Base-by-base conservation (phyloP, 306 rosid genomes). In the Medicago ruthenica region DNA sequence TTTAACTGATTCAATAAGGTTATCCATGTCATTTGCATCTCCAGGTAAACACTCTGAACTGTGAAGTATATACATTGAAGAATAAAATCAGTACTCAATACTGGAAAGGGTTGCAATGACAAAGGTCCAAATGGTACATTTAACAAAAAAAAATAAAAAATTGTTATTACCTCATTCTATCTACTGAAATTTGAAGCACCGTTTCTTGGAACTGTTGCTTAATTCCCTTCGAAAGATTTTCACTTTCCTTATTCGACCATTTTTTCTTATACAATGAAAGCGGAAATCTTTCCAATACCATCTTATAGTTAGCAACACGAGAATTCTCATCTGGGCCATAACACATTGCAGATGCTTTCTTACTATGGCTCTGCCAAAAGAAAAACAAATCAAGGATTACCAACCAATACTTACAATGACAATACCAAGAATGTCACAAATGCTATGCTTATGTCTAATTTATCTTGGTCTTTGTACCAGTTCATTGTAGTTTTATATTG, bases 191-290 rank as follows among this genome's bases (percentile, higher is more conserved):
- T 71, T 89, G 94, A 83, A 85, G 85, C 78, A 85, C 75, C 82
- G 67, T 85, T 85, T 92, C 92, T 74, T 88, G 97, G 84, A 92
- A 90, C 79, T 94, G 96, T 71, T 92, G 96, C 80, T 79, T 89
- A 82, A 95, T 87, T 78, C 97, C 98, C 87, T 87, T 95, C 3
- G 16, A 84, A 75, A 95, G 93, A 80, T 85, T 89, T 76, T 86
- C 77, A 81, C 44, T 90, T 78, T 92, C 97, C 13, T 7, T 80
- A 60, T 69, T 81, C 40, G 93, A 85, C 98, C 98, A 95, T 39
- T 80, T 90, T 83, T 90, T 95, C 31, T 83, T 84, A 54, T 86
- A 88, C 76, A 89, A 71, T 24, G 89, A 86, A 17, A 76, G 84
- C 0, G 96, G 91, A 75, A 83, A 90, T 79, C 84, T 86, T 62